Base-by-base conservation (phyloP, 75 land plant genomes). In the Pinus tabuliformis region DNA sequence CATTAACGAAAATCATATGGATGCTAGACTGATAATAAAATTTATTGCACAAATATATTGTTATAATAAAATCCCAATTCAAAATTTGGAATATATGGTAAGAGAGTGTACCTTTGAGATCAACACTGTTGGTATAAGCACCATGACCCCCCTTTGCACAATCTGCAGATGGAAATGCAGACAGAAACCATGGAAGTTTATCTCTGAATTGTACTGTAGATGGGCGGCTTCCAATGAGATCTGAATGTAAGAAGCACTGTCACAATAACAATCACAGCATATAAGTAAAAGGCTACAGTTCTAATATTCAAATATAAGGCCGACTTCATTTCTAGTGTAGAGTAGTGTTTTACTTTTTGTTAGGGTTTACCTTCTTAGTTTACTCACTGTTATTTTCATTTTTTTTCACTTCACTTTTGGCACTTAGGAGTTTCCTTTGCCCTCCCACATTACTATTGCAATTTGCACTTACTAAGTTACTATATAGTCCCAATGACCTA, bases 81-180 rank as follows among this genome's bases (percentile, higher is more conserved):
- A 28, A 57, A 22, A 8, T 36, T 39, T 18, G 18, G 3, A 59
- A 5, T 59, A 70, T 36, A 26, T 62, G 26, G 28, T 0, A 71
- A 4, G 6, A 76, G 37, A 8, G n/a, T 59, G 24, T 78, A 84
- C 97, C 88, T 77, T 82, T 61, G 21, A 94, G 85, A 57, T 96
- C 90, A 73, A 96, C 88, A 70, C 90, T 92, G 61, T 70, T 88
- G 24, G 93, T 86, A 73, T 96, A 96, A 26, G 99, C 99, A 68
- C 99, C 99, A 78, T 86, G 92, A 56, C 99, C 99, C 70, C 99
- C 97, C 84, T 96, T 96, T 24, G 98, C 88, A 89, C 99, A 96
- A 83, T 90, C 90, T 62, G 95, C 81, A 79, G 99, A 94, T 3
- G 99, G 99, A 72, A 96, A 77, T 73, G 99, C 90, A 79, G 77